Evolutionary conservation across 2,329 filamentous ascomycete genomes (phyloP).

Genomic region (Pseudomassariella vexata): DNA sequence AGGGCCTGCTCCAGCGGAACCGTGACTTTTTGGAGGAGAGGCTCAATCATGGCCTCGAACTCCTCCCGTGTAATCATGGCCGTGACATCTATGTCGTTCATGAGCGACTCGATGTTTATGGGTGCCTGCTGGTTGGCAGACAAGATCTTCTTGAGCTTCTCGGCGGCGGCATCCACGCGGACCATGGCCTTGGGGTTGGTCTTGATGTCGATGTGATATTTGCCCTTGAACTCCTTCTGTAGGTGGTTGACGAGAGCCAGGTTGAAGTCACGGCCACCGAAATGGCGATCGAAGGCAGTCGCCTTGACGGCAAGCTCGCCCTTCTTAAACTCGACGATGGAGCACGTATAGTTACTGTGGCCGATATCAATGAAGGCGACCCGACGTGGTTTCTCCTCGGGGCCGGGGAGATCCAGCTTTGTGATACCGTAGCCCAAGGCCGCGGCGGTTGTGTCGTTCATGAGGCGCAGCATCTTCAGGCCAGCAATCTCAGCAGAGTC

Average conservation of each 20-base stretch:
- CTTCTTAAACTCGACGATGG: constrained; percentile 94
- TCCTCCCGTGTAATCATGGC: constrained; percentile 90
- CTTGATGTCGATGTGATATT: constrained; percentile 94
- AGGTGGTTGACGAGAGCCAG: constrained; percentile 92
- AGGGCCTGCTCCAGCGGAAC: constrained; percentile 83
- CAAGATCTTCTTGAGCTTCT: constrained; percentile 98
- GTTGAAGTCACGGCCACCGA: constrained; percentile 96
- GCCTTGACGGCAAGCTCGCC: constrained; percentile 92
- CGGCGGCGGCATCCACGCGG: constrained; percentile 79
- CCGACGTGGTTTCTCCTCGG: constrained; percentile 87
- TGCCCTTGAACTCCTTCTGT: constrained; percentile 91
- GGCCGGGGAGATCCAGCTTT: constrained; percentile 78
- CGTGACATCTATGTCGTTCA: constrained; percentile 93
- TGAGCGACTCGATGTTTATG: constrained; percentile 94
- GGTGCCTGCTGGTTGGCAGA: constrained; percentile 91
- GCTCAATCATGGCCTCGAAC: constrained; percentile 84
- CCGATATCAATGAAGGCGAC: constrained; percentile 93
- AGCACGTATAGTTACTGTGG: constrained; percentile 91
- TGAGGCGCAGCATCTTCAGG: constrained; percentile 84
- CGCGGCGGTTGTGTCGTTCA: constrained; percentile 97
- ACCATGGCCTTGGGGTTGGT: constrained; percentile 84
- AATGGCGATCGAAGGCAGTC: constrained; percentile 90
- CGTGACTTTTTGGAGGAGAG: constrained; percentile 68
- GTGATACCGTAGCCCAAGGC: constrained; percentile 97
- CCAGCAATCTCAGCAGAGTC: constrained; percentile 92